Evolutionary conservation across 495 filamentous ascomycete genomes (phyloP).

Genomic region (Staphylotrichum tortipilum): DNA sequence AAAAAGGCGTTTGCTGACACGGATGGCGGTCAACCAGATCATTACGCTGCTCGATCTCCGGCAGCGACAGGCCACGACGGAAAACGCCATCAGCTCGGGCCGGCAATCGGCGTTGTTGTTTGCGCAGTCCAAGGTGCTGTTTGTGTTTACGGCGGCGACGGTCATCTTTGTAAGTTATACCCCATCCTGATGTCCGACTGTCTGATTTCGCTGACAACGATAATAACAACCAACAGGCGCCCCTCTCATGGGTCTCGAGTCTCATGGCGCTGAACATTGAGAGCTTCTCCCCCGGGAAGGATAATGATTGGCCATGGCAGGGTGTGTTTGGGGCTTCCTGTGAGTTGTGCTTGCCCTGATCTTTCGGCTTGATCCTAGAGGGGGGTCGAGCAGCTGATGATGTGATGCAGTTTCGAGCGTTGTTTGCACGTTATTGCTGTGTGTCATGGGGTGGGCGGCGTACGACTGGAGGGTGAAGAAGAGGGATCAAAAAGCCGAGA

Average conservation of each 20-base stretch:
- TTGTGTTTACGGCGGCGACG: neutral
- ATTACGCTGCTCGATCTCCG: conserved; percentile 2
- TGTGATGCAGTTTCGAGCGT: too few relatives aligned
- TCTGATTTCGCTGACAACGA: too few relatives aligned
- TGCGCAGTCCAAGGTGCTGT: too few relatives aligned
- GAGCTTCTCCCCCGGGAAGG: neutral
- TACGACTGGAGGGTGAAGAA: too few relatives aligned
- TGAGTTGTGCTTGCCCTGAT: too few relatives aligned
- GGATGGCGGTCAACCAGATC: neutral
- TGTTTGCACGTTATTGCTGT: too few relatives aligned
- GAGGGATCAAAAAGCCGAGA: too few relatives aligned
- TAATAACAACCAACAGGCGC: neutral
- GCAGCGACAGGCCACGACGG: neutral
- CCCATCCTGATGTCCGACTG: neutral
- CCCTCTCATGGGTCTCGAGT: neutral
- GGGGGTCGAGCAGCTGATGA: too few relatives aligned
- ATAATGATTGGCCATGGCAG: neutral
- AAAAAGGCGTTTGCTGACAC: too few relatives aligned
- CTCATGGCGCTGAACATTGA: conserved; percentile 1
- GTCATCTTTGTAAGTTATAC: conserved; percentile 1
- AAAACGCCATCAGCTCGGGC: conserved; percentile 1
- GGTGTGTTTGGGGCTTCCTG: neutral
- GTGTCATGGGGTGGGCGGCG: too few relatives aligned
- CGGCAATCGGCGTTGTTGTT: too few relatives aligned
- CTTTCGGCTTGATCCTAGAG: too few relatives aligned